These are phyloP conservation scores for Coemansia sp. DNA, from an alignment of 192 early-diverging fungal genomes.

Conservation along the genomic window DNA sequence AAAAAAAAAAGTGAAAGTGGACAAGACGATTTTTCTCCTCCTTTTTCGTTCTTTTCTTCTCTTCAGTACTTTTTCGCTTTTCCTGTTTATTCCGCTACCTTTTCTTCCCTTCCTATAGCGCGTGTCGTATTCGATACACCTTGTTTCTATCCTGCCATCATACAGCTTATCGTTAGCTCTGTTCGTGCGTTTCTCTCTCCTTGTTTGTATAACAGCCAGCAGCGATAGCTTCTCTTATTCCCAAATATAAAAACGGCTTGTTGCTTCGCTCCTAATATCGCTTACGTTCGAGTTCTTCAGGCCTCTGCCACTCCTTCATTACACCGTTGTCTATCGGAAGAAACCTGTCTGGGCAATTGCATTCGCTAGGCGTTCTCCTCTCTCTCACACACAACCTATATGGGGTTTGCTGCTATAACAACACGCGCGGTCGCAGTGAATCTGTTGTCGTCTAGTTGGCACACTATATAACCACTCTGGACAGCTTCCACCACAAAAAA, in stretches of 20 bases:
- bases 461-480: background rate
- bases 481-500: background rate
- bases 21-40: background rate
- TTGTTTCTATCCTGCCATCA: background rate
- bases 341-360: background rate
- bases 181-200: background rate
- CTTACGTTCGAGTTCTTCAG: background rate
- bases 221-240: background rate
- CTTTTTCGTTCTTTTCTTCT: background rate
- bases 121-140: background rate
- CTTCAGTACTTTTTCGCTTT: background rate
- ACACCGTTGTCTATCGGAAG: background rate
- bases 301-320: background rate
- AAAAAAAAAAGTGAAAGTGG: no score
- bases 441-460: background rate
- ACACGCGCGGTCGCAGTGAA: background rate
- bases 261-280: background rate
- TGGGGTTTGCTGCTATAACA: background rate
- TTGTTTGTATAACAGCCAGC: constrained; percentile 2
- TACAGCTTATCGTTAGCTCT: background rate
- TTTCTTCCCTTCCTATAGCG: background rate
- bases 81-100: background rate
- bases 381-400: background rate
- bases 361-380: background rate
- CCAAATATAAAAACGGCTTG: no score